Evolutionary conservation across 768 basidiomycete species (phyloP), one percentile per base, ranked within the genome.

Genomic region (Auricularia auricula-judae): DNA sequence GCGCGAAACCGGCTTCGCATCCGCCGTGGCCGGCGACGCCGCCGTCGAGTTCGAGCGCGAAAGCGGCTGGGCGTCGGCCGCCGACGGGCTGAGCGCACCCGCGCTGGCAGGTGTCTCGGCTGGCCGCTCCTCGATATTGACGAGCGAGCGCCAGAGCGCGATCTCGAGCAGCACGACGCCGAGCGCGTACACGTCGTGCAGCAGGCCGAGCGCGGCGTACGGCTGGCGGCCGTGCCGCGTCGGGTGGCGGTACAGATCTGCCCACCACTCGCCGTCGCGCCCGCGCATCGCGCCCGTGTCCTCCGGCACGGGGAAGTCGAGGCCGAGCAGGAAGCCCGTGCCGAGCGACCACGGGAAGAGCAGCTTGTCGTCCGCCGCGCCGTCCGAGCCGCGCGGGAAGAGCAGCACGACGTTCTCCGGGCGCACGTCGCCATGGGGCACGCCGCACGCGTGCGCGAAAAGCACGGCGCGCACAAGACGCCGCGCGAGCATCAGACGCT

Each of bases 111-210:
- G 53, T 29, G 18, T 54, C 53, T 59, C 56, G 29, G 34, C 29
- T 1, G 11, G 56, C 14, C 29, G 34, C 34, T 59, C 56, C 23
- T 34, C 56, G 23, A 59, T 34, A 18, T 7, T 23, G 5, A 63
- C 44, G 54, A 63, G 29, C 33, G 63, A 47, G 33, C 54, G 47
- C 63, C 63, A 51, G 43, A 63, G 63, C 29, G 63, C 63, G 23
- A 63, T 63, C 36, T 63, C 63, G n/a, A 63, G 47, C 0, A 63
- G 42, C 23, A 63, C 63, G 21, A 63, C 44, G 21, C 63, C 63
- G 16, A 63, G 63, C 18, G 47, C 33, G 33, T 63, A 63, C 21
- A 63, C 36, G 36, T 63, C 63, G 47, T 63, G 43, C 16, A 63
- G 47, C 63, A 63, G 33, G 33, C 36, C 34, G 33, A 29, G 54